Conservation (phyloP, 202 grass and related monocot species). For the Carex arenaria region DNA sequence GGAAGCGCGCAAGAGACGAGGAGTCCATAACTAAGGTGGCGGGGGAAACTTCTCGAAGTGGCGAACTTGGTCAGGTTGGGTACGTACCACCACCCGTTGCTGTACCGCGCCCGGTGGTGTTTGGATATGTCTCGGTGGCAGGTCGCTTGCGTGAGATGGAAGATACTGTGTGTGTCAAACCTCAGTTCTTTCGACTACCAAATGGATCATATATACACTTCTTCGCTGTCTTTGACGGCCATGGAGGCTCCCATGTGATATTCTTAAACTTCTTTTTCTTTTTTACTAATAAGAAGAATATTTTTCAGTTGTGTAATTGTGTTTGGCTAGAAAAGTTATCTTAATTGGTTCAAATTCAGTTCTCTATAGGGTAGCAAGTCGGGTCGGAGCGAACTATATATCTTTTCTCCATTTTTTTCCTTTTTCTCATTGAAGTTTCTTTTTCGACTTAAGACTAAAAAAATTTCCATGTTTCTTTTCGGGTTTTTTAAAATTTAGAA, state of each 20-base stretch:
- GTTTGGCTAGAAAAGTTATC: background rate
- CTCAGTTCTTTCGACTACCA: constrained; percentile 29
- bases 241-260: constrained; percentile 59
- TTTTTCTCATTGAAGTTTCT: background rate
- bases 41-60: background rate
- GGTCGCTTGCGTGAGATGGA: constrained; percentile 63
- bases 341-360: background rate
- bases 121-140: constrained; percentile 42
- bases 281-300: background rate
- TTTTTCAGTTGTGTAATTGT: background rate
- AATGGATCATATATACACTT: constrained; percentile 52
- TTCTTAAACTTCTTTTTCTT: background rate
- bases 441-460: background rate
- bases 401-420: background rate
- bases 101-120: constrained; percentile 18
- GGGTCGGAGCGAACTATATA: background rate
- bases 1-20: background rate
- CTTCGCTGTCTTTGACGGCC: constrained; percentile 80
- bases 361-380: background rate
- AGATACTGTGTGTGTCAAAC: constrained; percentile 52
- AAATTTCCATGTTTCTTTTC: background rate
- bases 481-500: background rate
- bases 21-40: background rate
- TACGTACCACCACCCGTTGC: no score
- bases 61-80: background rate